These are phyloP conservation scores for Huntiella savannae DNA, from an alignment of 2,329 filamentous ascomycete species.

Conservation along the genomic window DNA sequence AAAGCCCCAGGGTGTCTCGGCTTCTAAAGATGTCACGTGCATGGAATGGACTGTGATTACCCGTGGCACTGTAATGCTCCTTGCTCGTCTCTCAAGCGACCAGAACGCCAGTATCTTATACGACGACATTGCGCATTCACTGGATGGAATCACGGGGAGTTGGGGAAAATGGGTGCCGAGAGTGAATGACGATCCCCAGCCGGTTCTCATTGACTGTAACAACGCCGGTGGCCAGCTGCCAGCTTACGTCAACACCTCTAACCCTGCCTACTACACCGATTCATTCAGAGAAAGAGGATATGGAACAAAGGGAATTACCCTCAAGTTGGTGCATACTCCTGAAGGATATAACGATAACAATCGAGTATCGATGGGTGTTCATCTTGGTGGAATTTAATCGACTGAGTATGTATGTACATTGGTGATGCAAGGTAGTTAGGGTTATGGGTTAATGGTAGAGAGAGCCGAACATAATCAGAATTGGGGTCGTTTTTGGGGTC, in stretches of 20 bases:
- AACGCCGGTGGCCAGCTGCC: constrained; percentile 10
- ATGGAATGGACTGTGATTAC: constrained; percentile 11
- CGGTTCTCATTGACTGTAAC: constrained; percentile 8
- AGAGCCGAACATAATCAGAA: too few species aligned
- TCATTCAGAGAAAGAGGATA: constrained; percentile 4
- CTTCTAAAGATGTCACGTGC: constrained; percentile 1
- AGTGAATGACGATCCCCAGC: neutral
- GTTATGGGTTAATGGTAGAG: too few species aligned
- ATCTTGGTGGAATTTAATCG: too few species aligned
- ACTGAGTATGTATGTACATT: too few species aligned
- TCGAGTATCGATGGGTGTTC: too few species aligned
- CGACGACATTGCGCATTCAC: constrained; percentile 10
- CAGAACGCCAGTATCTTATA: constrained; percentile 10
- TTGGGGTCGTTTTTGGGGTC: too few species aligned
- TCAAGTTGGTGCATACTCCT: constrained; percentile 8
- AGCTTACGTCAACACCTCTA: constrained; percentile 7
- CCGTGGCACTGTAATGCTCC: constrained; percentile 9
- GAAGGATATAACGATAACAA: neutral
- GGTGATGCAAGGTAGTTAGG: too few species aligned
- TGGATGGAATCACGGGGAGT: constrained; percentile 8
- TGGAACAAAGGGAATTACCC: constrained; percentile 6
- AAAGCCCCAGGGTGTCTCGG: too few species aligned
- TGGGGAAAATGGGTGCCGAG: constrained; percentile 10
- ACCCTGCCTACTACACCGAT: constrained; percentile 6
- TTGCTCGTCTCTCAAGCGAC: constrained; percentile 4